A percentile compares a stretch with the other conserved stretches of the same genome.
Evolutionary conservation across 2,329 filamentous ascomycete species (phyloP).

Genomic region (Lachnellula occidentalis): DNA sequence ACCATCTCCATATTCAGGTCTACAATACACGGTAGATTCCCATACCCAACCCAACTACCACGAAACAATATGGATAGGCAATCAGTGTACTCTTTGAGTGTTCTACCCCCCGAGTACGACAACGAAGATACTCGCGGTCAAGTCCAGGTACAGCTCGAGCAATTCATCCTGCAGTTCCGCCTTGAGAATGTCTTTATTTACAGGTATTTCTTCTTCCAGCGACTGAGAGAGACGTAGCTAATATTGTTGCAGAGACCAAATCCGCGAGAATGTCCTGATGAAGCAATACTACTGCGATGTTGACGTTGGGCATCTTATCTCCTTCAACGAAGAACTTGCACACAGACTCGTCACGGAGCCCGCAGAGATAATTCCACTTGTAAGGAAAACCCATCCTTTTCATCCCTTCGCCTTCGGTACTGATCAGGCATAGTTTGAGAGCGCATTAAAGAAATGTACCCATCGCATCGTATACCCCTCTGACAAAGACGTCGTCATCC

Average conservation of each 20-base stretch:
- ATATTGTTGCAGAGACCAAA: constrained; percentile 66
- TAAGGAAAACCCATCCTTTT: constrained; percentile 39
- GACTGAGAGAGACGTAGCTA: constrained; percentile 21
- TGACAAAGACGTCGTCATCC: constrained; percentile 59
- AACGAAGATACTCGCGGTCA: constrained; percentile 61
- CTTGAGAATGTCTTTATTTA: constrained; percentile 94
- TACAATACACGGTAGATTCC: background rate
- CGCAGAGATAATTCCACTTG: constrained; percentile 84
- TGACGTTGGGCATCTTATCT: constrained; percentile 92
- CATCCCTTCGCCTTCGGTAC: background rate
- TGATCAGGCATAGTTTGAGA: constrained; percentile 65
- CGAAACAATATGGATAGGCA: constrained; percentile 68
- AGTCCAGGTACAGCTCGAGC: constrained; percentile 73
- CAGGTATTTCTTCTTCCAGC: constrained; percentile 50
- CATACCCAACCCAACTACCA: background rate
- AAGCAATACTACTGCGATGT: constrained; percentile 96
- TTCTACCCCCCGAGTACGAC: constrained; percentile 65
- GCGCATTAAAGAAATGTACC: constrained; percentile 83
- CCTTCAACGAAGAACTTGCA: constrained; percentile 91
- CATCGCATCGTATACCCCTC: constrained; percentile 88
- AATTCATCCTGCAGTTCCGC: constrained; percentile 90
- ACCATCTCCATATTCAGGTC: background rate
- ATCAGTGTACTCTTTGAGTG: constrained; percentile 78
- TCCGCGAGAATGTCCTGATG: constrained; percentile 88
- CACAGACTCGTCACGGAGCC: constrained; percentile 86